Evolutionary conservation across 2,329 filamentous ascomycete genomes (phyloP).

Genomic region (Colletotrichum neosansevieriae): DNA sequence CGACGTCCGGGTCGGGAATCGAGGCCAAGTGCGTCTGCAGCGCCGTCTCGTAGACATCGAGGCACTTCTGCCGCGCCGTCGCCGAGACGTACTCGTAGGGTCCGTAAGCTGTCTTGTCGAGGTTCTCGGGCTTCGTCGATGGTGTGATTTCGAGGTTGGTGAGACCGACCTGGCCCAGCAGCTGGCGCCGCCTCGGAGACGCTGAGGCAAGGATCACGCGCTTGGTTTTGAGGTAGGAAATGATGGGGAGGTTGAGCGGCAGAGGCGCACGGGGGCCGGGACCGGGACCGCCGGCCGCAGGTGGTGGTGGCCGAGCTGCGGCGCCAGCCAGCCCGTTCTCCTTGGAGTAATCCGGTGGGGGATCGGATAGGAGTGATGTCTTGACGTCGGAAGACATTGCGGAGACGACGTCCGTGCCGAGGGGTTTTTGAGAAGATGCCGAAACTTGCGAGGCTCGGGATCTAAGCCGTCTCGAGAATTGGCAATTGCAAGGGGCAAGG

Average conservation of each 20-base stretch:
- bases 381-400: slow-evolving; percentile 27
- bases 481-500: slow-evolving; percentile 2
- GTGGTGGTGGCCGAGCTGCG: slow-evolving; percentile 40
- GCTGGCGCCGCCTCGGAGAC: slow-evolving; percentile 84
- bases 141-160: slow-evolving; percentile 85
- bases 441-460: neutral
- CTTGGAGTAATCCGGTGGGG: slow-evolving; percentile 61
- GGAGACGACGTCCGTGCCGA: neutral
- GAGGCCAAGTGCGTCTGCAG: slow-evolving; percentile 58
- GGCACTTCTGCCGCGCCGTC: slow-evolving; percentile 86
- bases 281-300: slow-evolving; percentile 38
- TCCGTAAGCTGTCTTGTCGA: slow-evolving; percentile 78
- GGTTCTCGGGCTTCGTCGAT: slow-evolving; percentile 85
- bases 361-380: slow-evolving; percentile 45
- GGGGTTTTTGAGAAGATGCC: neutral
- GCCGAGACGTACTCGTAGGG: slow-evolving; percentile 92
- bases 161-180: slow-evolving; percentile 84
- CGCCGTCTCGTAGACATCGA: slow-evolving; percentile 72
- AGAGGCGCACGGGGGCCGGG: slow-evolving; percentile 62
- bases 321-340: slow-evolving; percentile 51
- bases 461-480: slow-evolving; percentile 4
- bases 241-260: slow-evolving; percentile 83
- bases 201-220: slow-evolving; percentile 91
- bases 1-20: slow-evolving; percentile 79
- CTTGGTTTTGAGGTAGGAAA: slow-evolving; percentile 80